These are phyloP conservation scores for Trichoderma aggressivum DNA, from an alignment of 2,329 filamentous ascomycete genomes.

Conservation along the genomic window DNA sequence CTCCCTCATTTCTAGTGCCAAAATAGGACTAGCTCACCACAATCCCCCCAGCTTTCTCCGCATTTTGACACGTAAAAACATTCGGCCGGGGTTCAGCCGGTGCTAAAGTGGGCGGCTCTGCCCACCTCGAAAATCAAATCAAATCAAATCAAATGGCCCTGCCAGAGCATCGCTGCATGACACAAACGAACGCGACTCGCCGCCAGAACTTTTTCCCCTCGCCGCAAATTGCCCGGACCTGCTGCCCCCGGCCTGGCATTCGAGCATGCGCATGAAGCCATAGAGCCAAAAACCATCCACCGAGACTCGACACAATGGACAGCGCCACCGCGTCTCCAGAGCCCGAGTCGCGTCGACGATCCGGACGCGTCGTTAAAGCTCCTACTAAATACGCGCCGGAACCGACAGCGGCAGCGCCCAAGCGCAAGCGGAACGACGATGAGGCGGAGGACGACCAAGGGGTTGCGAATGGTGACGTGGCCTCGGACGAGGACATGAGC, in stretches of 20 bases:
- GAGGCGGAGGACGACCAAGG: slow-evolving; percentile 46
- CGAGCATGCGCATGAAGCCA: slow-evolving; percentile 5
- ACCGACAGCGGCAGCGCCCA: slow-evolving; percentile 40
- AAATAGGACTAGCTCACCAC: background rate
- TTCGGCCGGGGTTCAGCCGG: slow-evolving; percentile 12
- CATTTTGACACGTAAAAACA: background rate
- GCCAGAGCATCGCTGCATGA: slow-evolving; percentile 9
- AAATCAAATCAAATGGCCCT: slow-evolving; percentile 1
- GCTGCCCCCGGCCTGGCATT: slow-evolving; percentile 10
- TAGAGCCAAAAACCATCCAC: background rate
- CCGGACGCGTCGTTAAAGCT: slow-evolving; percentile 62
- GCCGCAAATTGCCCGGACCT: background rate
- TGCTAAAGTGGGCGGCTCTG: slow-evolving; percentile 11
- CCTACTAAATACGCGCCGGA: slow-evolving; percentile 60
- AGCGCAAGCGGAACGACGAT: slow-evolving; percentile 56
- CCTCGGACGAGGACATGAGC: slow-evolving; percentile 45
- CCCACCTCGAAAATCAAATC: slow-evolving; percentile 11
- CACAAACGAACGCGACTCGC: slow-evolving; percentile 17
- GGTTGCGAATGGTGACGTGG: slow-evolving; percentile 46
- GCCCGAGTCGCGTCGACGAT: slow-evolving; percentile 58
- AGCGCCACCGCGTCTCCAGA: slow-evolving; percentile 54
- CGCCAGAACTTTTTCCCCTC: background rate
- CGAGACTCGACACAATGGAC: slow-evolving; percentile 37
- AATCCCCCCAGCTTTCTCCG: background rate
- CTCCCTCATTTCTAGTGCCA: background rate